Base-by-base conservation (phyloP, 1,284 basidiomycete genomes). In the Kalmanozyma brasiliensis region DNA sequence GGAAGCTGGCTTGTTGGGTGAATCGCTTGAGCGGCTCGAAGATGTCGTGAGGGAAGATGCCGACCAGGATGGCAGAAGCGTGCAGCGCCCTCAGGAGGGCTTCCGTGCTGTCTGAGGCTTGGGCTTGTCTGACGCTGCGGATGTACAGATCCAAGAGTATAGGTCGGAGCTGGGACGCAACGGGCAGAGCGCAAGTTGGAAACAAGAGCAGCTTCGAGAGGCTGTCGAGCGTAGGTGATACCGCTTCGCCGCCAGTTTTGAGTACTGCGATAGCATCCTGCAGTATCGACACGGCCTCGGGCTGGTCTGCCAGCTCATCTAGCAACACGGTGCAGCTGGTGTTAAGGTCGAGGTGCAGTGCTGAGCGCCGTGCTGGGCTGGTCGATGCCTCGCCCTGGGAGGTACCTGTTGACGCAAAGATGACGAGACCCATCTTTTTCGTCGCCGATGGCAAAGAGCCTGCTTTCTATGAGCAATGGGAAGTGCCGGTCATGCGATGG, bases 71-170 rank as follows among this genome's bases (percentile, higher is more conserved):
- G 1, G 61, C 56, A 20, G 64, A 52, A 4, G 49, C 16, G 30
- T 67, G 56, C 14, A 66, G 49, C 13, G 49, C 40, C 22, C 70
- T 61, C 22, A 45, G 36, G 42, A 10, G 34, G 13, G 38, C 65
- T n/a, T 35, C 24, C 3, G 17, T n/a, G 26, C 16, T 32, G 35
- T 19, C 44, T 30, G 19, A 43, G 37, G 52, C 55, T 44, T 34
- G 30, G 7, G 14, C 51, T 61, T 29, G 49, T 9, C 71, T 52
- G 24, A 82, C 42, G 45, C 69, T 65, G 4, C 77, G 49, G 1
- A 73, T 71, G 17, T 72, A 59, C 7, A 84, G 63, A n/a, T 82
- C 78, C 20, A 72, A 23, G 16, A 80, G 71, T 13, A 82, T 16
- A 3, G 82, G 79, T 24, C 77, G 67, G 62, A 79, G 82, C 1